A percentile compares a stretch with the other conserved stretches of the same genome.
These are phyloP conservation scores for Rhodamnia rubescens DNA, from an alignment of 345 rosid genomes.

Conservation along the genomic window DNA sequence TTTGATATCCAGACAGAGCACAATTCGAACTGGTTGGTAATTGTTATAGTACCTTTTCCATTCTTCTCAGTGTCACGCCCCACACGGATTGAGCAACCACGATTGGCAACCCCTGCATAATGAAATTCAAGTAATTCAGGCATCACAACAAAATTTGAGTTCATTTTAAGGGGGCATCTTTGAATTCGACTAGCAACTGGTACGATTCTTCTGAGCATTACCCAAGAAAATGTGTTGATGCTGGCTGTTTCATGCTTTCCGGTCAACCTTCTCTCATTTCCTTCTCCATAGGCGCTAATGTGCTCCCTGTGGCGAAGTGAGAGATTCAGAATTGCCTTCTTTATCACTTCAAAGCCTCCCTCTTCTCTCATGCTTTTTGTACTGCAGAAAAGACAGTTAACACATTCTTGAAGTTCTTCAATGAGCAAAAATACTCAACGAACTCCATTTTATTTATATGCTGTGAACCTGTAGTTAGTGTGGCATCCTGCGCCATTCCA, in stretches of 20 bases:
- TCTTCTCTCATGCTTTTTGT: slow-evolving; percentile 96
- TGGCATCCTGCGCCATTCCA: slow-evolving; percentile 99
- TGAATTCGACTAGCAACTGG: not conserved
- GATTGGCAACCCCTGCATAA: slow-evolving; percentile 89
- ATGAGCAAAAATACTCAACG: not conserved
- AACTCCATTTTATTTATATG: not conserved
- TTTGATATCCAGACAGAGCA: not conserved
- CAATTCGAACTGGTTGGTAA: not conserved
- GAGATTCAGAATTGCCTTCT: slow-evolving; percentile 85
- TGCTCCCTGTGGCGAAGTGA: slow-evolving; percentile 86
- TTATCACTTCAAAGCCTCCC: slow-evolving; percentile 79
- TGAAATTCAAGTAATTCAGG: not conserved
- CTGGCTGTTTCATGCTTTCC: slow-evolving; percentile 98
- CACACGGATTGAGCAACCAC: slow-evolving; percentile 94
- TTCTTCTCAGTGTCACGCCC: slow-evolving; percentile 91
- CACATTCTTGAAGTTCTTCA: not conserved
- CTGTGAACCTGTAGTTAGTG: slow-evolving; percentile 65
- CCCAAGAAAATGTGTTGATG: slow-evolving; percentile 92
- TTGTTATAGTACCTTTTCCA: slow-evolving; percentile 56
- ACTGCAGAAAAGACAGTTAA: slow-evolving; percentile 18
- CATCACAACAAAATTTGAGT: not conserved
- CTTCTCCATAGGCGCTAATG: slow-evolving; percentile 95
- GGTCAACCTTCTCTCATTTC: slow-evolving; percentile 92
- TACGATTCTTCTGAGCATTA: slow-evolving; percentile 7
- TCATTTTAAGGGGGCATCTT: not conserved